Percentiles rank a stretch among this genome's conserved stretches.
Conservation (phyloP, 2,329 filamentous ascomycete species). For the Pleomassaria siparia region DNA sequence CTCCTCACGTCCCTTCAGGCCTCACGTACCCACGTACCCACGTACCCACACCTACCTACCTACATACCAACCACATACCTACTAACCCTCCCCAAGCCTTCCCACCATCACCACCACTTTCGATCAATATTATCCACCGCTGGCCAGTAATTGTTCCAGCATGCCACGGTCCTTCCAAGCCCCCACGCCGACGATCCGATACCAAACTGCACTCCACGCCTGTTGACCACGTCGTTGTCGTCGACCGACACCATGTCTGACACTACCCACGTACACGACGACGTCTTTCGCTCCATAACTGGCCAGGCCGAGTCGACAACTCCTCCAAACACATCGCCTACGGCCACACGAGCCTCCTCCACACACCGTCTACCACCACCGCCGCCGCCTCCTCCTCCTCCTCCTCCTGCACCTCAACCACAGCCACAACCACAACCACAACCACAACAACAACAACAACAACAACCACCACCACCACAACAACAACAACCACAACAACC, state of each 20-base stretch:
- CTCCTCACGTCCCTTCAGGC: conserved; percentile 22
- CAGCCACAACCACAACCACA: too few relatives aligned
- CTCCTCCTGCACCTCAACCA: conserved; percentile 16
- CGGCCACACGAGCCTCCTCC: conserved; percentile 16
- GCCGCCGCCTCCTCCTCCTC: conserved; percentile 5
- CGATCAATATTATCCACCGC: neutral
- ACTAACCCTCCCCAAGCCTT: too few relatives aligned
- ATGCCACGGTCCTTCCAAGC: conserved; percentile 28
- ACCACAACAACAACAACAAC: too few relatives aligned
- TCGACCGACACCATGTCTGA: conserved; percentile 2
- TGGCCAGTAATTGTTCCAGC: conserved; percentile 19
- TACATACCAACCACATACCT: conserved; percentile 3
- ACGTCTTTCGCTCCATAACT: conserved; percentile 40
- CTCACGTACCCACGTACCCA: conserved; percentile 7
- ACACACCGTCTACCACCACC: conserved; percentile 13
- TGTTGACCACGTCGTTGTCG: neutral
- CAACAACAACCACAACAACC: conserved; percentile 14
- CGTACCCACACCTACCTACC: neutral
- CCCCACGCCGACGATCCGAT: conserved; percentile 24
- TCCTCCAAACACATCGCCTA: conserved; percentile 10
- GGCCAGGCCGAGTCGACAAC: conserved; percentile 12
- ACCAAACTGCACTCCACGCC: conserved; percentile 8
- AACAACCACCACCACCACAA: too few relatives aligned
- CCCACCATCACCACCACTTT: neutral
- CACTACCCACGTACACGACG: conserved; percentile 26